Conservation (phyloP, 805 yeast genomes). For the Metschnikowia matae region DNA sequence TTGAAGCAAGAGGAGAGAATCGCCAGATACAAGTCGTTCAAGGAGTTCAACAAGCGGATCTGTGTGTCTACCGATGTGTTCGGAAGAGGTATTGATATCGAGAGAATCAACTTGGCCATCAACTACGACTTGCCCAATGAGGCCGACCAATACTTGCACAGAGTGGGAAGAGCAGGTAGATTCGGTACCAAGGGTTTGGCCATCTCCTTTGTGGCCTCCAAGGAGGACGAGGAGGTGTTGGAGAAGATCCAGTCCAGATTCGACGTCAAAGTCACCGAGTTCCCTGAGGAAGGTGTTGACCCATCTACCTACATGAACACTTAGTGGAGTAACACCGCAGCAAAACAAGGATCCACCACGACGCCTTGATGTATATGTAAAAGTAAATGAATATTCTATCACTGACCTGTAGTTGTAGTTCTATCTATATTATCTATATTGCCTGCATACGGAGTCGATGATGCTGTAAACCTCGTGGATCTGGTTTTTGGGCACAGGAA, state of each 20-base stretch:
- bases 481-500: constrained; percentile 42
- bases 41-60: constrained; percentile 97
- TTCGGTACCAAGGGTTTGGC: constrained; percentile 99
- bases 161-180: constrained; percentile 99
- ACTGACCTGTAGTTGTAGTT: too few relatives aligned
- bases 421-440: constrained; percentile 1
- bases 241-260: constrained; percentile 94
- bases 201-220: constrained; percentile 79
- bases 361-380: constrained; percentile 1
- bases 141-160: constrained; percentile 97
- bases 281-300: constrained; percentile 98
- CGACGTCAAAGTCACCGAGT: constrained; percentile 90
- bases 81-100: constrained; percentile 99
- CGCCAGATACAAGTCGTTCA: constrained; percentile 91
- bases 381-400: constrained; percentile 1
- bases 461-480: constrained; percentile 13
- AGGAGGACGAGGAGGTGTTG: constrained; percentile 85
- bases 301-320: constrained; percentile 98
- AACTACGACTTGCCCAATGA: constrained; percentile 94
- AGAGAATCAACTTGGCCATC: constrained; percentile 96
- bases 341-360: not conserved
- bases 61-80: constrained; percentile 98
- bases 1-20: constrained; percentile 98
- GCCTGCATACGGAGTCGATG: constrained; percentile 14
- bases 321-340: constrained; percentile 27